Evolutionary conservation across 176 grass and related monocot species (phyloP).

Genomic region (Bonia amplexicaulis): DNA sequence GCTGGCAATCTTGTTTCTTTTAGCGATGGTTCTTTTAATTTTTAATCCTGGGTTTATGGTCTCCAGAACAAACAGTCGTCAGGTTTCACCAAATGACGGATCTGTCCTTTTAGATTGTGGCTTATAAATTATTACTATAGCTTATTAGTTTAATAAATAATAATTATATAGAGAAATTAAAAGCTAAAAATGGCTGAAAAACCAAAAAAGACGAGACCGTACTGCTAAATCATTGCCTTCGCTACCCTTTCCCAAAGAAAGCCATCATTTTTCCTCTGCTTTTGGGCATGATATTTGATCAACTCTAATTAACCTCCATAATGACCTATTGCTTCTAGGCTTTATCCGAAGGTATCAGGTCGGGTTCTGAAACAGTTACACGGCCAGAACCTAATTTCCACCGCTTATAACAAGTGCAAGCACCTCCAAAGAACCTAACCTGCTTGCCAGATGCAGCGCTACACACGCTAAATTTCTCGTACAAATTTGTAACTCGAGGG

Average conservation of each 20-base stretch:
- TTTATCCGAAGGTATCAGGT: background rate
- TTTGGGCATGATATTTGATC: conserved; percentile 13
- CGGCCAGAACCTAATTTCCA: background rate
- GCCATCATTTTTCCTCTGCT: conserved; percentile 27
- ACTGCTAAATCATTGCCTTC: conserved; percentile 19
- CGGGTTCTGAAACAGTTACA: background rate
- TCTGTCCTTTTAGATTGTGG: too few relatives aligned
- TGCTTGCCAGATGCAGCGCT: too few relatives aligned
- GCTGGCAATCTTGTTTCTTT: background rate
- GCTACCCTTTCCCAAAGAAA: conserved; percentile 23
- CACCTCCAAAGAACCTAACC: too few relatives aligned
- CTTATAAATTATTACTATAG: too few relatives aligned
- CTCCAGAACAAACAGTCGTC: background rate
- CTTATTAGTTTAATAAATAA: too few relatives aligned
- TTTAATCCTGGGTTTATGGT: background rate
- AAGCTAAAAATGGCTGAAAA: too few relatives aligned
- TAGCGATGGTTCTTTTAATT: background rate
- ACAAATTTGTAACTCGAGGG: too few relatives aligned
- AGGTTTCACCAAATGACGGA: conserved; percentile 18
- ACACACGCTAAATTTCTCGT: too few relatives aligned
- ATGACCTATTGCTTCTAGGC: conserved; percentile 36
- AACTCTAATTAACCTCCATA: conserved; percentile 21
- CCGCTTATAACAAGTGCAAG: background rate
- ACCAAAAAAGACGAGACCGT: background rate
- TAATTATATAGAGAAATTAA: too few relatives aligned